Evolutionary conservation across 805 yeast species (phyloP).

Genomic region (Hanseniaspora clermontiae): DNA sequence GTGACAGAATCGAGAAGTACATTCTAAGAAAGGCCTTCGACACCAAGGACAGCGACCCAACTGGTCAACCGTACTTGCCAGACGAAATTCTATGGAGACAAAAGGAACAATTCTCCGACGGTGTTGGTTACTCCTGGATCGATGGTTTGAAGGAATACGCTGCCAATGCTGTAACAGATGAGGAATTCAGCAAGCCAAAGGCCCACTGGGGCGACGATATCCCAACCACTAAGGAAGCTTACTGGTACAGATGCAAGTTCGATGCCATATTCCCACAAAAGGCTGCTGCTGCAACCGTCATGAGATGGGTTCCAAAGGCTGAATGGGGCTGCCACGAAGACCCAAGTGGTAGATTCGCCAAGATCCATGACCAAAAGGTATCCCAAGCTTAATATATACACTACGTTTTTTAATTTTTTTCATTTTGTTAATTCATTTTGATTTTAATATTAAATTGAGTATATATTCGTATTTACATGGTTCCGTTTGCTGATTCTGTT

Average conservation of each 20-base stretch:
- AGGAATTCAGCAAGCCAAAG: constrained; percentile 79
- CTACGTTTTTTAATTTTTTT: no score
- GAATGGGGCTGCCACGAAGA: constrained; percentile 99
- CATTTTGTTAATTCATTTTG: no score
- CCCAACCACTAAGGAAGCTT: constrained; percentile 97
- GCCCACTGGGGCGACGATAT: constrained; percentile 92
- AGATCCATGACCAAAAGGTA: constrained; percentile 68
- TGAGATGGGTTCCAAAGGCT: constrained; percentile 99
- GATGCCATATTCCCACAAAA: constrained; percentile 82
- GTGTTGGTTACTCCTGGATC: constrained; percentile 99
- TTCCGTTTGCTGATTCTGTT: no score
- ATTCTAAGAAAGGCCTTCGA: constrained; percentile 95
- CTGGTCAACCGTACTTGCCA: constrained; percentile 76
- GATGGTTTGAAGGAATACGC: constrained; percentile 95
- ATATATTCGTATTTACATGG: no score
- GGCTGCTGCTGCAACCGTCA: constrained; percentile 91
- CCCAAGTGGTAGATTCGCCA: constrained; percentile 95
- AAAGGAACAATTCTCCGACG: constrained; percentile 98
- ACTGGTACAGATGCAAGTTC: constrained; percentile 95
- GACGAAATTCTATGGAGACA: constrained; percentile 97
- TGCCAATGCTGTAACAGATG: constrained; percentile 73
- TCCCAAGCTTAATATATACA: constrained; percentile 14
- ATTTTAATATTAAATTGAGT: no score
- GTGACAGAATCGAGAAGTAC: constrained; percentile 85
- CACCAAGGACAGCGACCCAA: constrained; percentile 63